Conservation (phyloP, 345 rosid species). For the Luvunga scandens region DNA sequence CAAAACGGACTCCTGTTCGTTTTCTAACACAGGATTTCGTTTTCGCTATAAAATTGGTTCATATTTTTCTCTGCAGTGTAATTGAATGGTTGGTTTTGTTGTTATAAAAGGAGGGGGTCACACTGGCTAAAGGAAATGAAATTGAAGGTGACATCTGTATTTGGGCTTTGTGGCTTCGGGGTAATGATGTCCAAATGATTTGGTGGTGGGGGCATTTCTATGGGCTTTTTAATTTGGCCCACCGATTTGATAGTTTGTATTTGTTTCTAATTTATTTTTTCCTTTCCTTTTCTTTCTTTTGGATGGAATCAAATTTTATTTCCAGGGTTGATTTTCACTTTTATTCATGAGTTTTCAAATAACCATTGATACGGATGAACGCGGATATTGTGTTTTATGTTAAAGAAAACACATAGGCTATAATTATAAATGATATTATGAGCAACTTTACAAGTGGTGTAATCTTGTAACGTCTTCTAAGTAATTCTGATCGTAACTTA, state of each 20-base stretch:
- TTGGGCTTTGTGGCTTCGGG: not conserved
- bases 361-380: too few species aligned
- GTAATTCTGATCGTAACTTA: too few species aligned
- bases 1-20: not conserved
- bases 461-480: too few species aligned
- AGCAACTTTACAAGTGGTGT: too few species aligned
- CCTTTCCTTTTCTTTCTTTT: not conserved
- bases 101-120: not conserved
- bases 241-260: not conserved
- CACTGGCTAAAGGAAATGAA: not conserved
- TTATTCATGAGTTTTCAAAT: too few species aligned
- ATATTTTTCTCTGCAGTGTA: not conserved
- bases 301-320: not conserved
- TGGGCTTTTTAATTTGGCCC: slow-evolving; percentile 3
- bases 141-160: not conserved
- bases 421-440: too few species aligned
- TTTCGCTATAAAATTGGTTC: not conserved
- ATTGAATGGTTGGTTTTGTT: not conserved
- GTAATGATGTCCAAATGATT: not conserved
- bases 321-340: not conserved
- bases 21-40: not conserved
- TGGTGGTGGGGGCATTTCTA: slow-evolving; percentile 4
- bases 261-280: not conserved
- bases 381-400: too few species aligned
- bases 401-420: too few species aligned